A percentile compares a stretch with the other conserved stretches of the same genome.
Evolutionary conservation across 2,329 filamentous ascomycete species (phyloP).

Genomic region (Talaromyces sp.): DNA sequence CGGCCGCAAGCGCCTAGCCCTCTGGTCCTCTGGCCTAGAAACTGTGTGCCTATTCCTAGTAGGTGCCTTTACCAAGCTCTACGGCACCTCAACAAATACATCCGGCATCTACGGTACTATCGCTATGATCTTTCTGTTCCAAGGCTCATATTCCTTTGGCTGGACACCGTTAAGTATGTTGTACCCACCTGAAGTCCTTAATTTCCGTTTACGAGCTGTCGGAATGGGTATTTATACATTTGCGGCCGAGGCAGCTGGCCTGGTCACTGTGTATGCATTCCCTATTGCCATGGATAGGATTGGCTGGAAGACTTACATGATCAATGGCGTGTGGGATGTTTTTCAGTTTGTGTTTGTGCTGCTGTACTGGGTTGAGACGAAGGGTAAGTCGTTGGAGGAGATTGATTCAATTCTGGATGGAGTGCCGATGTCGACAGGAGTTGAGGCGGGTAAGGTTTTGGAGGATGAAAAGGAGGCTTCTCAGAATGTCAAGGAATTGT

Average conservation of each 20-base stretch:
- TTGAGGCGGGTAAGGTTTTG: background rate
- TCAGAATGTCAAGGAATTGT: background rate
- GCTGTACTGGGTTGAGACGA: slow-evolving; percentile 19
- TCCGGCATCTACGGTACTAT: slow-evolving; percentile 2
- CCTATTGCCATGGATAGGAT: slow-evolving; percentile 14
- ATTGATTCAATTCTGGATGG: slow-evolving; percentile 16
- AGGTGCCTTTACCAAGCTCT: background rate
- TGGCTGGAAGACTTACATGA: slow-evolving; percentile 19
- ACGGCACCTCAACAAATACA: background rate
- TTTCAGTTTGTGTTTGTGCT: slow-evolving; percentile 9
- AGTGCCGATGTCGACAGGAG: background rate
- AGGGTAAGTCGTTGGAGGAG: slow-evolving; percentile 21
- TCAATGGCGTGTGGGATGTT: slow-evolving; percentile 14
- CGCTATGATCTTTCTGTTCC: slow-evolving; percentile 2
- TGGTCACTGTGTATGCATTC: slow-evolving; percentile 12
- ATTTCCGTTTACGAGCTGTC: background rate
- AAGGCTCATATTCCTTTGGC: background rate
- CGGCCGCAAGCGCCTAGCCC: background rate
- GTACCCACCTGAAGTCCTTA: slow-evolving; percentile 2
- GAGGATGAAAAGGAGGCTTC: background rate
- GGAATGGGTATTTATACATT: slow-evolving; percentile 4
- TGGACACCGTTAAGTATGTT: background rate
- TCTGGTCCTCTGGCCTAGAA: background rate
- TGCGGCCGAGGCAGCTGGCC: background rate
- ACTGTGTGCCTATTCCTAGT: background rate